A percentile compares a stretch with the other conserved stretches of the same genome.
These are phyloP conservation scores for Phytophthora syringae DNA, from an alignment of 352 stramenopile species.

Conservation along the genomic window DNA sequence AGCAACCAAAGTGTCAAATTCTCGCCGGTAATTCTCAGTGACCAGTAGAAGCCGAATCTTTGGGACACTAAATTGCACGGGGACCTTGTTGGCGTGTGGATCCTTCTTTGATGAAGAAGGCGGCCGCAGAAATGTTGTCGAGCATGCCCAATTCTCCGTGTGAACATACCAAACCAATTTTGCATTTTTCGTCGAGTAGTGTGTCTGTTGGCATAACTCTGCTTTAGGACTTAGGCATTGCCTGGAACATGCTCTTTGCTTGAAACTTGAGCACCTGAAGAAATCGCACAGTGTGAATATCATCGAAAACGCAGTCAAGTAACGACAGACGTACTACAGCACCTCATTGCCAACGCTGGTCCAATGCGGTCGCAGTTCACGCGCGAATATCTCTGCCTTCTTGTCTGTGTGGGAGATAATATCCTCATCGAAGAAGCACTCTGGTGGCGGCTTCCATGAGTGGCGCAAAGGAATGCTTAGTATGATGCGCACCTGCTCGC, in stretches of 20 bases:
- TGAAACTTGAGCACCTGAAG: conserved; percentile 71
- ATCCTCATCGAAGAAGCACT: conserved; percentile 54
- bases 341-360: conserved; percentile 74
- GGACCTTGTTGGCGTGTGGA: conserved; percentile 27
- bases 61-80: conserved; percentile 65
- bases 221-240: neutral
- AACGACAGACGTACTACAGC: conserved; percentile 35
- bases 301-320: neutral
- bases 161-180: conserved; percentile 33
- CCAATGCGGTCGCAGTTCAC: conserved; percentile 67
- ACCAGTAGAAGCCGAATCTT: conserved; percentile 90
- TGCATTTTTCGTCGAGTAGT: too few species aligned
- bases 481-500: conserved; percentile 44
- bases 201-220: too few species aligned
- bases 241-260: neutral
- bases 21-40: conserved; percentile 71
- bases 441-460: conserved; percentile 79
- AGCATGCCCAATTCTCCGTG: conserved; percentile 40
- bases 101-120: conserved; percentile 48
- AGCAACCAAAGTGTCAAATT: conserved; percentile 94
- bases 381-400: conserved; percentile 72
- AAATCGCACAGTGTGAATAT: neutral
- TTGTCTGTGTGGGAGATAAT: conserved; percentile 2
- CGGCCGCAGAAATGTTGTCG: conserved; percentile 77
- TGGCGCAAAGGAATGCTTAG: conserved; percentile 75